Evolutionary conservation across 2,329 filamentous ascomycete species (phyloP), one percentile per base, ranked within the genome.

Genomic region (Apiospora phragmitis): DNA sequence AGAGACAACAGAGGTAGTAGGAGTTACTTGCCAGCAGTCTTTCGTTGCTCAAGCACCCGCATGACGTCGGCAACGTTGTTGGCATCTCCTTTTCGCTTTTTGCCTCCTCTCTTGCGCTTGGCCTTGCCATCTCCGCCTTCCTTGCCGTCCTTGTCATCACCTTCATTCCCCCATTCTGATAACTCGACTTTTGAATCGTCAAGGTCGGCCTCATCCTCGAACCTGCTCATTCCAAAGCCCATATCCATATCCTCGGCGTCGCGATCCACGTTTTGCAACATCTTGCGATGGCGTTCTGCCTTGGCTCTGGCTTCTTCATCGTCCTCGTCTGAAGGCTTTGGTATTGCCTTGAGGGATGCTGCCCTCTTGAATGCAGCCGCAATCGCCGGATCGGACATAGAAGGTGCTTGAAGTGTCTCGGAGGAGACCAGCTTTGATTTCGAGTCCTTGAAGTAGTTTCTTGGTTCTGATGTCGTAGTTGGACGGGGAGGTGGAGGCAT

Each of bases 221-320:
- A 92, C 38, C 95, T 88, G 77, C 92, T 96, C 26, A 91, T 93
- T 43, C 96, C 96, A 78, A 99, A 98, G 72, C 95, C 95, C 86
- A 98, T 89, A 78, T 99, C 96, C 83, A 99, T 88, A 81, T 99
- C 95, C 70, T 95, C 91, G 66, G 94, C 90, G 79, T 98, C 95
- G 66, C 95, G 89, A 75, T 93, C 92, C 70, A 91, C 89, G 71
- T 87, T 87, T 75, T 91, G 85, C 7, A 98, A 85, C 84, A 98
- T 92, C 74, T 89, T 92, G 80, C 90, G 92, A 68, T 91, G 89
- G 9, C 92, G 91, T 67, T 91, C 90, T 73, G 92, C 88, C 72
- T 90, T 89, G 1, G 89, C 89, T 75, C 81, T 84, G 6, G 84
- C 84, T 7, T 81, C 80, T 14, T 82, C 82, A 4, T 83, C 81